These are phyloP conservation scores for Trichosporon inkin DNA, from an alignment of 1,284 basidiomycete species.

Conservation along the genomic window DNA sequence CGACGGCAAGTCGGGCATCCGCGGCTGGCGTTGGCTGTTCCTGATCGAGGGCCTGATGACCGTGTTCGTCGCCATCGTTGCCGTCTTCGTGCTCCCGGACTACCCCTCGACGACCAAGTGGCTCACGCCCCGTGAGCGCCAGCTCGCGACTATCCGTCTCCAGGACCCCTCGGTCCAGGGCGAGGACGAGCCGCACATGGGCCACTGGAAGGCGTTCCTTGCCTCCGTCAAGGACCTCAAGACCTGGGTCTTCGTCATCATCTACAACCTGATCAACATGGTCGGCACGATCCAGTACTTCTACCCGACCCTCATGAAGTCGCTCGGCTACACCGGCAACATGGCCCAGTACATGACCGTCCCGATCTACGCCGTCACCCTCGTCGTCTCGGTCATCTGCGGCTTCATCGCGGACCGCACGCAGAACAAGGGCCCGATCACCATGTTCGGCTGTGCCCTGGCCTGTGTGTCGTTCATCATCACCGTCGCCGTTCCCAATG, in stretches of 20 bases:
- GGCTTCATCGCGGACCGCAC: conserved; percentile 46
- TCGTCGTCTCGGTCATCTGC: conserved; percentile 39
- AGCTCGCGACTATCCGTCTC: conserved; percentile 22
- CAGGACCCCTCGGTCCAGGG: conserved; percentile 28
- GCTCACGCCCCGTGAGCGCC: conserved; percentile 37
- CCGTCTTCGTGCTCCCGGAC: conserved; percentile 48
- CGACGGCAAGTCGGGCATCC: conserved; percentile 28
- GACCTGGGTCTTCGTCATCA: conserved; percentile 33
- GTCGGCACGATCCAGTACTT: conserved; percentile 50
- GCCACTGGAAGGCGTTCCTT: conserved; percentile 30
- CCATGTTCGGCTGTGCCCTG: conserved; percentile 30
- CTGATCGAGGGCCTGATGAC: conserved; percentile 48
- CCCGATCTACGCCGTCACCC: conserved; percentile 50
- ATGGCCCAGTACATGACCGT: conserved; percentile 51
- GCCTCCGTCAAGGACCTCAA: conserved; percentile 35
- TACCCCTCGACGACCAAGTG: conserved; percentile 45
- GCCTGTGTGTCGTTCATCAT: conserved; percentile 42
- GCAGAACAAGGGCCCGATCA: conserved; percentile 44
- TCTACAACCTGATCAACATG: conserved; percentile 44
- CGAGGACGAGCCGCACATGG: conserved; percentile 23
- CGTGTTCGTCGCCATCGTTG: conserved; percentile 32
- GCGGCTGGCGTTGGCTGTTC: conserved; percentile 48
- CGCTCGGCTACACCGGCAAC: conserved; percentile 43
- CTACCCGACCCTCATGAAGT: conserved; percentile 46
- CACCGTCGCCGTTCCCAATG: conserved; percentile 36